Evolutionary conservation across 228 moss, liverwort and hornwort genomes (phyloP).

Genomic region (Sphagnum fallax): DNA sequence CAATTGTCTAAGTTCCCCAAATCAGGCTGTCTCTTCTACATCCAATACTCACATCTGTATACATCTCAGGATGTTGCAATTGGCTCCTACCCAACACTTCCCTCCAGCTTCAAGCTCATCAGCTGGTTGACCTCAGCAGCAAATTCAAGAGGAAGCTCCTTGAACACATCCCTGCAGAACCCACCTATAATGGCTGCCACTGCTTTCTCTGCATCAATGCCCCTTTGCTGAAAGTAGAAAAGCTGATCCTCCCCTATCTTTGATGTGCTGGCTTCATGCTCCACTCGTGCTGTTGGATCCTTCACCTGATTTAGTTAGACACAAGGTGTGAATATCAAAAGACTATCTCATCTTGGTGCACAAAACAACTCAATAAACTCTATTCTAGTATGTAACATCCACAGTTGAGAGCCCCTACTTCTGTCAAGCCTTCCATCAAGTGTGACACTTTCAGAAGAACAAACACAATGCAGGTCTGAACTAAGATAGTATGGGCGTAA

Average conservation of each 20-base stretch:
- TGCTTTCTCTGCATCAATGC: constrained; percentile 55
- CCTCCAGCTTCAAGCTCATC: constrained; percentile 75
- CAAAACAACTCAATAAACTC: neutral
- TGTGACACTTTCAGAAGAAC: neutral
- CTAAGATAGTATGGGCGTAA: neutral
- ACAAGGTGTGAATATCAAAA: neutral
- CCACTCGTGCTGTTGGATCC: constrained; percentile 63
- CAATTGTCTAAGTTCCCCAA: no score
- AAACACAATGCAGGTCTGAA: neutral
- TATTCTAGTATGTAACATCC: neutral
- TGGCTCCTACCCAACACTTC: constrained; percentile 38
- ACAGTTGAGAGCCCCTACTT: neutral
- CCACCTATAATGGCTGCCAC: constrained; percentile 65
- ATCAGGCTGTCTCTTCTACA: no score
- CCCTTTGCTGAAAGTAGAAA: constrained; percentile 64
- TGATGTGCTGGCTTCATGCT: constrained; percentile 70
- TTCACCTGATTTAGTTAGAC: constrained; percentile 25
- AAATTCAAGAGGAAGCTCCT: constrained; percentile 64
- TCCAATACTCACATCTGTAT: no score
- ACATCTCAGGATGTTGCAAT: no score
- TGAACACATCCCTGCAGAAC: constrained; percentile 67
- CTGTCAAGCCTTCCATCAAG: neutral
- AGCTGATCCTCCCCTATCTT: constrained; percentile 69
- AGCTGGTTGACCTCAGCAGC: constrained; percentile 68
- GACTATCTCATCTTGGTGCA: neutral